Evolutionary conservation across 2,329 filamentous ascomycete genomes (phyloP), one percentile per base, ranked within the genome.

Genomic region (Emericellopsis cladophorae): DNA sequence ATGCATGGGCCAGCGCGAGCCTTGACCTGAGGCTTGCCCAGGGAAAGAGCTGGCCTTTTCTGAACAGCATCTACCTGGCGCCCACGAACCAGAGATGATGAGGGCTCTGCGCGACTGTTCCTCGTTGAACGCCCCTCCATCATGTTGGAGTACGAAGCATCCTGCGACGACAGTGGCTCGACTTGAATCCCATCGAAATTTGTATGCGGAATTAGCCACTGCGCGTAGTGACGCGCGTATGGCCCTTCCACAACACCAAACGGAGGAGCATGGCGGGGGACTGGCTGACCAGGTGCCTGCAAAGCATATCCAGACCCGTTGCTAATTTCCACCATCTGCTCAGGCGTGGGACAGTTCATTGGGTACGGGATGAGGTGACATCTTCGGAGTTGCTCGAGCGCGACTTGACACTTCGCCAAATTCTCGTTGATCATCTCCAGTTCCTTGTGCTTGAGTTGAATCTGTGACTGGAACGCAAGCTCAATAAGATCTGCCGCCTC

Each of bases 381-480:
- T 45, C 92, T 81, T 51, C 92, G 84, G 47, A 98, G 69, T 64
- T 96, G 92, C 64, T 98, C 92, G 50, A 96, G 72, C 10, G 89
- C 87, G 48, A 89, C 69, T 65, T 96, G 89, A 56, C 89, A 95
- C 66, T 95, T 96, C 48, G 87, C 90, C 48, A 96, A 74, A 65
- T 96, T 92, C 62, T 95, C 88, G 56, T 96, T 87, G 59, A 96
- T 95, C 50, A 95, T 71, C 43, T 89, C 85, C 44, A 96, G 66
- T 66, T 98, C 92, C 54, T 92, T 80, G 62, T 98, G 92, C 69
- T 95, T 96, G 57, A 93, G 67, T 47, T 96, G 66, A 40, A 96
- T 89, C 65, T 95, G 89, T 16, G 29, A 33, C 40, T 32, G 35
- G 10, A 38, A 38, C 11, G 40, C 35, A 12, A 24, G 31, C 29